Evolutionary conservation across 2,329 filamentous ascomycete genomes (phyloP).

Genomic region (Microdochium paspali): DNA sequence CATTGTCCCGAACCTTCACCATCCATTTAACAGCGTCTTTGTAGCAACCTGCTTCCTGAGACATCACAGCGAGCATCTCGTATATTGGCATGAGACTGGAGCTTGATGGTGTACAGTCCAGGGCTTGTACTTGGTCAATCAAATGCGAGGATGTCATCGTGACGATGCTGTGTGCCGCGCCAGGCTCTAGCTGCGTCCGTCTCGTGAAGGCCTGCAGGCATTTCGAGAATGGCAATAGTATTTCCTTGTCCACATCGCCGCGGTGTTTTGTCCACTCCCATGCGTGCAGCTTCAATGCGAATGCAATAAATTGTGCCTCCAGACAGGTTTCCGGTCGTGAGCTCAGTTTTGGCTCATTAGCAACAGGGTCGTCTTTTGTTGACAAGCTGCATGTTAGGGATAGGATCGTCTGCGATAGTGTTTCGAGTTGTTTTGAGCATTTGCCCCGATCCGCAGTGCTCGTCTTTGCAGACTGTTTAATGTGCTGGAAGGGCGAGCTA

Average conservation of each 20-base stretch:
- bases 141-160: slow-evolving; percentile 23
- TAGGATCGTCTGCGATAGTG: slow-evolving; percentile 54
- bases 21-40: slow-evolving; percentile 49
- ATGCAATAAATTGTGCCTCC: slow-evolving; percentile 53
- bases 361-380: slow-evolving; percentile 47
- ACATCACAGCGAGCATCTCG: slow-evolving; percentile 40
- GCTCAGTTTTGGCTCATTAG: slow-evolving; percentile 42
- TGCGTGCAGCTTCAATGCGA: slow-evolving; percentile 52
- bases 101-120: slow-evolving; percentile 22
- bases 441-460: slow-evolving; percentile 42
- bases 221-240: slow-evolving; percentile 54
- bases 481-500: slow-evolving; percentile 49
- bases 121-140: slow-evolving; percentile 26
- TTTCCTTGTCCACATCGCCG: slow-evolving; percentile 51
- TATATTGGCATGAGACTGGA: slow-evolving; percentile 35
- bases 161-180: slow-evolving; percentile 28
- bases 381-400: slow-evolving; percentile 60
- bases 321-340: slow-evolving; percentile 49
- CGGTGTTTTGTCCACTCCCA: slow-evolving; percentile 55
- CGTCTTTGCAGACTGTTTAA: slow-evolving; percentile 35
- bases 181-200: slow-evolving; percentile 27
- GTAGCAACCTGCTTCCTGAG: slow-evolving; percentile 32
- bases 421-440: slow-evolving; percentile 55
- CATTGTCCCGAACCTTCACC: slow-evolving; percentile 28
- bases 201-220: slow-evolving; percentile 54